Evolutionary conservation across 1,284 basidiomycete genomes (phyloP), one percentile per base, ranked within the genome.

Genomic region (Austroboletus rostrupii): DNA sequence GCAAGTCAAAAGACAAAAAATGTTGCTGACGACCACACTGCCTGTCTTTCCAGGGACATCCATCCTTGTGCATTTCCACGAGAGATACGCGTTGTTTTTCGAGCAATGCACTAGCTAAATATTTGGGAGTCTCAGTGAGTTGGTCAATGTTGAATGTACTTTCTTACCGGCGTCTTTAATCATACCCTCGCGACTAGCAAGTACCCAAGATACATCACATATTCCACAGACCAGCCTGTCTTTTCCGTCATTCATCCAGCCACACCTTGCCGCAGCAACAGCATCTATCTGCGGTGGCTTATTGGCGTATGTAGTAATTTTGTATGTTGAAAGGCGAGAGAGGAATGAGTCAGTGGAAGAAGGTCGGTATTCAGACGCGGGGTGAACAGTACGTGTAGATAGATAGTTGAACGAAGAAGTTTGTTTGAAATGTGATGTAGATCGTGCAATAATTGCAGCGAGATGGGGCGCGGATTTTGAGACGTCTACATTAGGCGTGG

Each of bases 171-270:
- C 86, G 60, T 89, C 87, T 57, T 77, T 78, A 47, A 62, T 76
- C 79, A 90, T 79, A 23, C 85, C 81, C 39, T 82, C 80, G 45
- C 78, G 75, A 19, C 79, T 75, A 11, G 74, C 80, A 16, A 89
- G 72, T 7, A 87, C 80, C 87, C 88, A 90, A 23, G 85, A 84
- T 17, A 74, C 73, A 48, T 72, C 72, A 58, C 88, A 90, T 20
- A 89, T 67, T 3, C 80, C 81, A 60, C 87, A 90, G 1, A 83
- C 72, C 16, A 90, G 67, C 43, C 88, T 75, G 53, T 89, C 86
- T 65, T 86, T 88, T 38, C 85, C 85, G 42, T 87, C 79, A 54
- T 89, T 89, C 16, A 78, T 70, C 88, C 88, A 91, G 2, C 88
- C 88, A 60, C 84, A 86, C 61, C 79, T 85, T 0, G 87, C 75